Percentiles rank a stretch among this genome's conserved stretches.
These are phyloP conservation scores for Phytophthora litchii DNA, from an alignment of 352 stramenopile species.

Conservation along the genomic window DNA sequence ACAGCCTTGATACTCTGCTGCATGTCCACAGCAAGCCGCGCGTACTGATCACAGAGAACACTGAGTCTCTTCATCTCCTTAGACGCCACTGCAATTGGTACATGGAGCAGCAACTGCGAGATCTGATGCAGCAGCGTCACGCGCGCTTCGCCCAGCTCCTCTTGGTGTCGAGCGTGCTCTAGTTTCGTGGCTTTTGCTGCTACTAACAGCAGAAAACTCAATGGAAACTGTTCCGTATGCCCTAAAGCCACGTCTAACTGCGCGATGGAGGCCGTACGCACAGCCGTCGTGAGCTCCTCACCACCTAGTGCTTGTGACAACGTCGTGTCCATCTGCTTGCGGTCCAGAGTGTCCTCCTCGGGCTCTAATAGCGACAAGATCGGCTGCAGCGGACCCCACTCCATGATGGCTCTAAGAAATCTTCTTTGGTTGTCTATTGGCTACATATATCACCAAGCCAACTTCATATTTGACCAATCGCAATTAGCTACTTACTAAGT, in stretches of 20 bases:
- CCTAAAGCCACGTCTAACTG: constrained; percentile 64
- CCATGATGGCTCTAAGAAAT: no score
- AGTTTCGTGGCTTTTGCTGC: constrained; percentile 62
- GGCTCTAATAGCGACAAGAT: constrained; percentile 49
- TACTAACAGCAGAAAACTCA: constrained; percentile 49
- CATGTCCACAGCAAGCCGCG: constrained; percentile 49
- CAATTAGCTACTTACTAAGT: no score
- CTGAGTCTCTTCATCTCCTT: constrained; percentile 75
- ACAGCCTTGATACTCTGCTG: constrained; percentile 65
- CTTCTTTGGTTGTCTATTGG: no score
- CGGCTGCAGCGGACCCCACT: constrained; percentile 63
- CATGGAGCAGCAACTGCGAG: constrained; percentile 55
- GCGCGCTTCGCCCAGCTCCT: constrained; percentile 28
- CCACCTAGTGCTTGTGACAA: constrained; percentile 45
- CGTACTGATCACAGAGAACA: constrained; percentile 56
- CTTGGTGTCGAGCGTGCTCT: constrained; percentile 37
- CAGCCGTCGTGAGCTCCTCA: constrained; percentile 53
- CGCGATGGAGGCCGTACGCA: constrained; percentile 55
- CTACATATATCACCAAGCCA: no score
- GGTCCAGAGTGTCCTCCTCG: constrained; percentile 46
- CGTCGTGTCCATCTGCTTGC: constrained; percentile 53
- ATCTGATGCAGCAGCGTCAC: constrained; percentile 48
- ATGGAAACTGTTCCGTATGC: constrained; percentile 53
- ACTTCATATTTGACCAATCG: no score
- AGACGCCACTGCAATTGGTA: constrained; percentile 48